Base-by-base conservation (phyloP, 106 monocot genomes). In the Gastrodia elata region DNA sequence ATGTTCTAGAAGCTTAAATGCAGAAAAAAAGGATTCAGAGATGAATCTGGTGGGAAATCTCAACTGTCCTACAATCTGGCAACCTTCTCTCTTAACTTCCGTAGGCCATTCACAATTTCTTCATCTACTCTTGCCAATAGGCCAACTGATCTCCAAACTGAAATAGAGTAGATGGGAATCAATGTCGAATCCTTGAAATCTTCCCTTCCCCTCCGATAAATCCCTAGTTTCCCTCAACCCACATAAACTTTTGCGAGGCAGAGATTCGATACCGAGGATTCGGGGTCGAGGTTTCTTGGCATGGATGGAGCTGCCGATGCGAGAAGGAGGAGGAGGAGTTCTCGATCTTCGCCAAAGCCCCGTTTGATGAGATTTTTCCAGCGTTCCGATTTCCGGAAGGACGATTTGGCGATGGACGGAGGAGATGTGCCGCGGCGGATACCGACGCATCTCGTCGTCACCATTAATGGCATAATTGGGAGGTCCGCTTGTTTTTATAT, bases 401-500 rank as follows among this genome's bases (percentile, higher is more conserved):
- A 44, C 13, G 73, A 35, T 27, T 39, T 38, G 68, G 65, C 75
- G 41, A 70, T 39, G 40, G 71, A 36, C 44, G 70, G 39, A 30
- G 70, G 70, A 32, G 77, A 20, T 1, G 76, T 32, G 30, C 3
- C 33, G 61, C 76, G 70, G 72, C 38, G 38, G 71, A 78, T 42
- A 22, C 94, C 94, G 65, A 82, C 82, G 43, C 94, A 94, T 80
- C 82, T 94, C 30, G 91, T 94, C 9, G 85, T 94, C 43, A 94
- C 79, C 74, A 91, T 91, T 69, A 89, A 91, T 59, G 94, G 94
- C 44, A 79, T 94, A 67, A 38, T 91, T 24, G 94, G 94, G 64
- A 91, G 89, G 94, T 94, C 16, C 9, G 40, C 2, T 25, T 25
- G n/a, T 6, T 57, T 22, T 61, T 32, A 10, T 28, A 20, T 2